Evolutionary conservation across 2,329 filamentous ascomycete genomes (phyloP).

Genomic region (Fulvia fulva): DNA sequence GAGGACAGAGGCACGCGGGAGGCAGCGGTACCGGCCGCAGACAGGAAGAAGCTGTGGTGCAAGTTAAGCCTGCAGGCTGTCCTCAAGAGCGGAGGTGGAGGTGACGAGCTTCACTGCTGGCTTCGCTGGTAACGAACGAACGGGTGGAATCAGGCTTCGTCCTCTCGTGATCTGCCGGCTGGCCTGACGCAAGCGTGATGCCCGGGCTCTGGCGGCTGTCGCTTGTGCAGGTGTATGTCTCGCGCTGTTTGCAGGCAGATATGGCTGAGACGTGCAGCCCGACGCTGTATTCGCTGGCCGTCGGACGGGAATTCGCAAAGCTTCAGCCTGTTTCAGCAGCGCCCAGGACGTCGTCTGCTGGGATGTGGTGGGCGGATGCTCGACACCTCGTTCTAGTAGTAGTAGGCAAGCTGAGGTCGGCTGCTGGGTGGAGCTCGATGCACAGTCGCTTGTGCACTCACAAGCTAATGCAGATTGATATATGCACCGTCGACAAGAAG

Average conservation of each 20-base stretch:
- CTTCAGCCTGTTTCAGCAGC: neutral
- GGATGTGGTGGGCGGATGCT: neutral
- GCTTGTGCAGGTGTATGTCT: neutral
- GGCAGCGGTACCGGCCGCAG: slow-evolving; percentile 4
- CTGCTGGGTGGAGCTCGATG: neutral
- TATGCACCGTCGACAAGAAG: neutral
- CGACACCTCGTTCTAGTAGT: too few species aligned
- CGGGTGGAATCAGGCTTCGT: neutral
- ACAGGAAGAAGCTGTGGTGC: neutral
- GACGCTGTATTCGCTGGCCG: neutral
- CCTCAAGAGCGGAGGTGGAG: neutral
- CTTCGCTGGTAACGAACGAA: neutral
- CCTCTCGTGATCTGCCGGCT: neutral
- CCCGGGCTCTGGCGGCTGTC: neutral
- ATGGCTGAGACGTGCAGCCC: neutral
- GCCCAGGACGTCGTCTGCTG: neutral
- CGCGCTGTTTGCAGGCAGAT: neutral
- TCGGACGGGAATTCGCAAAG: neutral
- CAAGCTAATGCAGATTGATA: neutral
- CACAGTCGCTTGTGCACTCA: neutral
- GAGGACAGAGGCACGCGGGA: slow-evolving; percentile 3
- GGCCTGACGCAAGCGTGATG: neutral
- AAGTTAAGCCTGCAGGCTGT: neutral
- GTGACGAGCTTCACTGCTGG: neutral
- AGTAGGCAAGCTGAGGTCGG: neutral